Evolutionary conservation across 306 rosid species (phyloP).

Genomic region (Crataegus laevigata): DNA sequence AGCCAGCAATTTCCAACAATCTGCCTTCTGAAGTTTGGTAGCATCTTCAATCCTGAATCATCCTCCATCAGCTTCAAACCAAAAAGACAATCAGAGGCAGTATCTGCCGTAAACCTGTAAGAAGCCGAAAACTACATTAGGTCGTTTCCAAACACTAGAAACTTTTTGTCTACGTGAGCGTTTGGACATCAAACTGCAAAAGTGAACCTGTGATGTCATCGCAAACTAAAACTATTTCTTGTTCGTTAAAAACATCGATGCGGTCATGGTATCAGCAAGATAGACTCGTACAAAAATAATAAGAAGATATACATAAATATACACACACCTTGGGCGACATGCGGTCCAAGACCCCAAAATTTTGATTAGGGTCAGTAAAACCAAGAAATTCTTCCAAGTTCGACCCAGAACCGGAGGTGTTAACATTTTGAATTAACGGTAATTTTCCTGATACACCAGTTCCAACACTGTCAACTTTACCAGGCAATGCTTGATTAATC

Average conservation of each 20-base stretch:
- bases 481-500: neutral
- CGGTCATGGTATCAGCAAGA: neutral
- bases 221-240: neutral
- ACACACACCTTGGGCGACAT: neutral
- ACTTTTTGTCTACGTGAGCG: neutral
- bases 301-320: neutral
- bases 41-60: neutral
- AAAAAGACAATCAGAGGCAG: neutral
- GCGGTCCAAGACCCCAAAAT: neutral
- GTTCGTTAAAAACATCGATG: neutral
- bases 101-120: neutral
- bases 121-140: neutral
- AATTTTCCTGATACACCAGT: neutral
- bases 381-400: neutral
- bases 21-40: neutral
- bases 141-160: neutral
- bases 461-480: neutral
- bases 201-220: neutral
- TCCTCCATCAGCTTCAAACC: neutral
- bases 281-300: neutral
- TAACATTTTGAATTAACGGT: neutral
- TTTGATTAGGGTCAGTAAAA: neutral
- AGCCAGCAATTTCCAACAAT: neutral
- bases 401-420: neutral
- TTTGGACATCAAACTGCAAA: neutral